A percentile compares a stretch with the other conserved stretches of the same genome.
Evolutionary conservation across 371 early-diverging fungal genomes (phyloP).

Genomic region (Mortierella sp.): DNA sequence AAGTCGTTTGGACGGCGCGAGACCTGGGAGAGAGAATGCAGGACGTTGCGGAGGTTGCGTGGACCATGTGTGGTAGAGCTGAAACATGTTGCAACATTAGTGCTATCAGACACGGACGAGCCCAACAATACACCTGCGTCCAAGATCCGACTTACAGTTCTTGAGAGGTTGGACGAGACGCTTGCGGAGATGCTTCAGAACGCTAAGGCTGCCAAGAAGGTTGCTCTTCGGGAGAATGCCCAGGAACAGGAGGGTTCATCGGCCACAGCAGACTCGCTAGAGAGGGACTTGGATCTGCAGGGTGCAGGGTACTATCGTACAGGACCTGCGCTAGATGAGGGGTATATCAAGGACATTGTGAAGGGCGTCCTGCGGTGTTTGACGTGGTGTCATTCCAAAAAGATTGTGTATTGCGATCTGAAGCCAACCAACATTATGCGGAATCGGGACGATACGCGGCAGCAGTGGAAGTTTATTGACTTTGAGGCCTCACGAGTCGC

Average conservation of each 20-base stretch:
- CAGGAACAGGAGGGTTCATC: slow-evolving; percentile 6
- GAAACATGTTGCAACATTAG: slow-evolving; percentile 51
- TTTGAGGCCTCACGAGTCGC: slow-evolving; percentile 45
- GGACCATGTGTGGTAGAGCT: slow-evolving; percentile 52
- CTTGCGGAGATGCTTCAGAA: slow-evolving; percentile 55
- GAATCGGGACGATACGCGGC: slow-evolving; percentile 53
- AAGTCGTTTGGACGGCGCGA: slow-evolving; percentile 46
- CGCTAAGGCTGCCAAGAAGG: slow-evolving; percentile 47
- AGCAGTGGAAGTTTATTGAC: slow-evolving; percentile 53
- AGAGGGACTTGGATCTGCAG: slow-evolving; percentile 21
- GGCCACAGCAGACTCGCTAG: neutral
- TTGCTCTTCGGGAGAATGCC: slow-evolving; percentile 33
- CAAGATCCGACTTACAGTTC: slow-evolving; percentile 48
- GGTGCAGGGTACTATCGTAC: slow-evolving; percentile 36
- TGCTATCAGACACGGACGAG: slow-evolving; percentile 49
- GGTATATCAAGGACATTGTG: slow-evolving; percentile 48
- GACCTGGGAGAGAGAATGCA: slow-evolving; percentile 53
- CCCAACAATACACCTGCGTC: slow-evolving; percentile 33
- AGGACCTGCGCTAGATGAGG: slow-evolving; percentile 44
- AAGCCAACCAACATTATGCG: slow-evolving; percentile 57
- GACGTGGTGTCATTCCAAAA: slow-evolving; percentile 54
- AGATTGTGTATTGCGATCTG: slow-evolving; percentile 50
- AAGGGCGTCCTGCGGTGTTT: slow-evolving; percentile 49
- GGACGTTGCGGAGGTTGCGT: slow-evolving; percentile 34
- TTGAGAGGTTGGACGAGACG: slow-evolving; percentile 51